A percentile compares a stretch with the other conserved stretches of the same genome.
phyloP scores from a whole-genome alignment of 352 stramenopile genomes.

The Phytophthora crassamura region DNA sequence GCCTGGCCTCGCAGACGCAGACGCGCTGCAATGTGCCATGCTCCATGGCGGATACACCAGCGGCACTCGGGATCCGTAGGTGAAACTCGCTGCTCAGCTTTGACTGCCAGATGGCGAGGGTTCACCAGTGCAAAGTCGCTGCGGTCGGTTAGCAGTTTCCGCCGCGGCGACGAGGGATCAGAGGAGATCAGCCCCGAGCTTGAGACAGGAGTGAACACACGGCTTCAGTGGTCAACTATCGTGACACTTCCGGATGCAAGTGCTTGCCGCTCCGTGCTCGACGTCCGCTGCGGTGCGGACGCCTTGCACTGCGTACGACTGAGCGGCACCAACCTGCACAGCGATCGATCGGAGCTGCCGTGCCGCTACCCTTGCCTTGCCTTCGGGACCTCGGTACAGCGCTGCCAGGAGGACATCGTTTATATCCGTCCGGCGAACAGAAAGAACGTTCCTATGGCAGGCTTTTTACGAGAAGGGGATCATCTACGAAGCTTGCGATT shows the following conservation, averaged over 20 bases:
- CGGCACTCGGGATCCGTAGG: constrained; percentile 14
- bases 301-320: too few species aligned
- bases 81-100: constrained; percentile 13
- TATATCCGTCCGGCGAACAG: too few species aligned
- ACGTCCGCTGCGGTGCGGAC: too few species aligned
- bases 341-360: too few species aligned
- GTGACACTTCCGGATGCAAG: background rate
- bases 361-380: too few species aligned
- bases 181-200: constrained; percentile 3
- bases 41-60: constrained; percentile 27
- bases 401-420: too few species aligned
- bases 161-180: background rate
- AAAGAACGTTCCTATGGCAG: too few species aligned
- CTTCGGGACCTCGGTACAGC: too few species aligned
- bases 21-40: background rate
- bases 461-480: too few species aligned
- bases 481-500: too few species aligned
- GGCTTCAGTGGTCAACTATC: constrained; percentile 23
- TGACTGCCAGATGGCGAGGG: constrained; percentile 8
- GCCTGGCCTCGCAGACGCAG: background rate
- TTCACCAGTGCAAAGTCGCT: constrained; percentile 22
- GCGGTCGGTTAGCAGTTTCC: background rate
- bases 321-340: too few species aligned
- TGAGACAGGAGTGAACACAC: constrained; percentile 23
- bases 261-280: background rate